Evolutionary conservation across 1,139 yeast genomes (phyloP).

Genomic region (Pneumocystis jirovecii): DNA sequence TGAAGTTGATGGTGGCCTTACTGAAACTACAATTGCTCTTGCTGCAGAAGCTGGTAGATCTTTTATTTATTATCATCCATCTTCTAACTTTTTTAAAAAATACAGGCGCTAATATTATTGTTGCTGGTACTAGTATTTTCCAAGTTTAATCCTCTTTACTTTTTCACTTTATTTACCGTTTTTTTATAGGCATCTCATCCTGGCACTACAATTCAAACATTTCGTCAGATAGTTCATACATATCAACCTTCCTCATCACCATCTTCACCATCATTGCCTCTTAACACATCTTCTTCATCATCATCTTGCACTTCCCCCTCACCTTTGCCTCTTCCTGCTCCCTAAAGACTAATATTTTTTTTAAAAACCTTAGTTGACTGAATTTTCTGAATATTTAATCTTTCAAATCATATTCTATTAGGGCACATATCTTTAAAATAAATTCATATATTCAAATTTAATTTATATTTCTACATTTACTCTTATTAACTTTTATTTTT

Average conservation of each 20-base stretch:
- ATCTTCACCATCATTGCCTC: background rate
- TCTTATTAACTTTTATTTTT: background rate
- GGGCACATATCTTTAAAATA: no score
- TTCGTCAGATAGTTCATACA: background rate
- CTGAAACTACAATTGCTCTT: conserved; percentile 60
- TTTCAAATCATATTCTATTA: background rate
- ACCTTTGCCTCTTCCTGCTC: background rate
- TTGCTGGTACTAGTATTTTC: conserved; percentile 81
- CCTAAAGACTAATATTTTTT: background rate
- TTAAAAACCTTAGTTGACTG: background rate
- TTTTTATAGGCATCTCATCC: background rate
- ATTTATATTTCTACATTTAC: background rate
- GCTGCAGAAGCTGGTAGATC: conserved; percentile 71
- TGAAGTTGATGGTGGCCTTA: conserved; percentile 95
- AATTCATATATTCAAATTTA: no score
- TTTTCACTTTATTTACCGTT: background rate
- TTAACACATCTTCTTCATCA: background rate
- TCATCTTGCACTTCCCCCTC: background rate
- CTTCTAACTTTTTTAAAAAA: background rate
- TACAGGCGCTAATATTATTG: conserved; percentile 69
- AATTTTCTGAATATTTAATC: no score
- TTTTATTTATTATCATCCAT: background rate
- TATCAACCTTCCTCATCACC: background rate
- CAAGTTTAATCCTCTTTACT: background rate
- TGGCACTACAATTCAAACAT: conserved; percentile 1